Percentiles rank a stretch among this genome's conserved stretches.
Evolutionary conservation across 2,329 filamentous ascomycete genomes (phyloP).

Genomic region (Aspergillus sp.): DNA sequence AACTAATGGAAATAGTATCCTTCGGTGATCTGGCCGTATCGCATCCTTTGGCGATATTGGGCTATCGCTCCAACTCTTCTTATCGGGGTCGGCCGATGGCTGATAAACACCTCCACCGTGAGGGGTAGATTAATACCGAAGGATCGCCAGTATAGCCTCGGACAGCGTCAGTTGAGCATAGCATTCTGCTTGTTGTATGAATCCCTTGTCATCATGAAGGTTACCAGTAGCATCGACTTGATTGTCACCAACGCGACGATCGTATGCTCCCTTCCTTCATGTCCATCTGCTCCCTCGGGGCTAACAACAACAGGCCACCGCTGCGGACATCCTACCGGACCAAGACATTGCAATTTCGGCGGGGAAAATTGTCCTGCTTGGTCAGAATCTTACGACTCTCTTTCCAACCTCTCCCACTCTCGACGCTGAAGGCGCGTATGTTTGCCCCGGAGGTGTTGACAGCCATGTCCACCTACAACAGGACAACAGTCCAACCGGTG

Average conservation of each 20-base stretch:
- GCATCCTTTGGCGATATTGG: not conserved
- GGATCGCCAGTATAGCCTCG: not conserved
- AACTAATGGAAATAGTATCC: not conserved
- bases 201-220: not conserved
- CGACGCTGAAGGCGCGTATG: constrained; percentile 15
- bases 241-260: constrained; percentile 44
- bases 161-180: no score
- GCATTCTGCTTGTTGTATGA: not conserved
- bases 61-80: constrained; percentile 1
- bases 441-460: constrained; percentile 36
- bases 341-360: constrained; percentile 49
- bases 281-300: not conserved
- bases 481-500: constrained; percentile 38
- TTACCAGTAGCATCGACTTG: constrained; percentile 31
- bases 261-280: constrained; percentile 23
- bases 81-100: constrained; percentile 9
- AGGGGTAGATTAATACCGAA: constrained; percentile 1
- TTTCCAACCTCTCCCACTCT: constrained; percentile 8
- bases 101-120: not conserved
- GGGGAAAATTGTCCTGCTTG: constrained; percentile 49
- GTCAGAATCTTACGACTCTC: constrained; percentile 32
- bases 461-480: constrained; percentile 51
- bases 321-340: constrained; percentile 45
- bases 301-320: constrained; percentile 39
- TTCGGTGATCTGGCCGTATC: not conserved